Evolutionary conservation across 2,329 filamentous ascomycete species (phyloP), one percentile per base, ranked within the genome.

Genomic region (Penicillium sp.): DNA sequence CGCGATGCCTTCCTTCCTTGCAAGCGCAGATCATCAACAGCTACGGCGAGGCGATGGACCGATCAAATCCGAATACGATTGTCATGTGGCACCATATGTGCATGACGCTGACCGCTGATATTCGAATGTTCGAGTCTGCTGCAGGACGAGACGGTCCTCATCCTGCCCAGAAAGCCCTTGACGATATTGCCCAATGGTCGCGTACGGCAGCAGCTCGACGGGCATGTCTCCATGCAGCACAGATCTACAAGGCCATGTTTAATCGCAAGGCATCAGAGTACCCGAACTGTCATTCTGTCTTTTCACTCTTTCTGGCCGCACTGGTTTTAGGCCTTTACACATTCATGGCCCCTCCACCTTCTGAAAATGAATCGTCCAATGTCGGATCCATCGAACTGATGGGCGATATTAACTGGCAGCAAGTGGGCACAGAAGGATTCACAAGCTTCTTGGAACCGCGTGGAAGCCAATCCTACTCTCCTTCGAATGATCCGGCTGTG

Each of bases 51-150:
- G 64, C 67, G 1, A 63, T 76, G 3, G 59, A 70, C 11, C 66
- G 63, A 2, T 66, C 74, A 25, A 74, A 76, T 44, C 68, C 76
- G 2, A 79, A 79, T 43, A 73, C 73, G 4, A 59, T 73, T 1
- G 66, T 78, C 3, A 69, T 77, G 34, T 79, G 76, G 76, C 76
- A 79, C 52, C 72, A 73, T 38, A 72, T 77, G 45, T 77, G 74
- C 53, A 76, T 78, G 69, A 72, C 71, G 53, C 67, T 79, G 2
- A 73, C 75, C 0, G 71, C 76, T 3, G 76, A 79, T 47, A 70
- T 76, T 7, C 74, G 75, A 41, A 72, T 77, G 27, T 79, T 79
- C 47, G 75, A 79, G 47, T 62, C 77, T 12, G 76, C 75, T 4
- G 76, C 76, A 9, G 76, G 76, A 4, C 73, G 75, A 35, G 65